A percentile compares a stretch with the other conserved stretches of the same genome.
phyloP scores from a whole-genome alignment of 345 rosid species.

The Excoecaria agallocha region DNA sequence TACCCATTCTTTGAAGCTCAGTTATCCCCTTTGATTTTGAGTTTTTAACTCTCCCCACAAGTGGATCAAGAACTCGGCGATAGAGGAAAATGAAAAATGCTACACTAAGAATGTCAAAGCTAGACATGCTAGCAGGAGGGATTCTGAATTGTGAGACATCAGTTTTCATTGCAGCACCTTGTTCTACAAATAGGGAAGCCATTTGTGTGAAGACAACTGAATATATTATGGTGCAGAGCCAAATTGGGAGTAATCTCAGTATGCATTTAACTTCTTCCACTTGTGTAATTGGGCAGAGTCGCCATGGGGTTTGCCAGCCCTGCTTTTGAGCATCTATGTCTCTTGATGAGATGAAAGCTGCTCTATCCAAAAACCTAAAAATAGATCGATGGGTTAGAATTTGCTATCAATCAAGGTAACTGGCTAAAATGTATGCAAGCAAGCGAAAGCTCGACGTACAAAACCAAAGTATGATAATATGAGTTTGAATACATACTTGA shows the following conservation, averaged over 20 bases:
- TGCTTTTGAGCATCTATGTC: slow-evolving; percentile 65
- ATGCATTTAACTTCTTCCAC: slow-evolving; percentile 99
- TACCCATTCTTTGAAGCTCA: slow-evolving; percentile 95
- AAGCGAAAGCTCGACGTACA: background rate
- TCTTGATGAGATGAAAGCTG: slow-evolving; percentile 64
- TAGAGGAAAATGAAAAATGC: slow-evolving; percentile 84
- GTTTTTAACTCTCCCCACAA: slow-evolving; percentile 48
- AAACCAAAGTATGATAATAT: background rate
- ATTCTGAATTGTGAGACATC: slow-evolving; percentile 59
- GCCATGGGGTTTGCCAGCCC: slow-evolving; percentile 59
- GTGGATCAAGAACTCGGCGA: slow-evolving; percentile 77
- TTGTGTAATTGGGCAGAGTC: slow-evolving; percentile 83
- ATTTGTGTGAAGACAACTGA: slow-evolving; percentile 97
- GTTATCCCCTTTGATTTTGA: slow-evolving; percentile 59
- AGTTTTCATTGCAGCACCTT: slow-evolving; percentile 99
- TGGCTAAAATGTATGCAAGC: background rate
- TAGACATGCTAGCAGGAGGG: slow-evolving; percentile 97
- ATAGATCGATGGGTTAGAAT: slow-evolving; percentile 3
- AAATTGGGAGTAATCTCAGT: slow-evolving; percentile 82
- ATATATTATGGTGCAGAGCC: slow-evolving; percentile 97
- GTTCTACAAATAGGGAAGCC: slow-evolving; percentile 98
- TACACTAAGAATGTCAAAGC: slow-evolving; percentile 92
- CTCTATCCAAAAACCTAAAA: slow-evolving; percentile 87
- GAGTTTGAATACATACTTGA: slow-evolving; percentile 54
- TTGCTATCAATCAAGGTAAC: background rate